Conservation (phyloP, 2,329 filamentous ascomycete species). For the Aspergillus flavus region DNA sequence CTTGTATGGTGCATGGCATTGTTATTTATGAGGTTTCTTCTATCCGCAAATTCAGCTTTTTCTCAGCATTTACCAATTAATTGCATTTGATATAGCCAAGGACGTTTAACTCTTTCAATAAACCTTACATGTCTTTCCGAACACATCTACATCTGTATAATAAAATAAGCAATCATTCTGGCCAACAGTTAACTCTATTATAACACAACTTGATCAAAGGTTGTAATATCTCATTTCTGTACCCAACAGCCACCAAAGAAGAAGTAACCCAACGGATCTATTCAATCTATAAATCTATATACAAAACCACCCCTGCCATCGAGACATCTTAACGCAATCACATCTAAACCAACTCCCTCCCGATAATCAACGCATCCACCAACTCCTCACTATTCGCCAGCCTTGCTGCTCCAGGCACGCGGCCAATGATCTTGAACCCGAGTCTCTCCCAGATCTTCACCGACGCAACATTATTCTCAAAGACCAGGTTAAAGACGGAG, state of each 20-base stretch:
- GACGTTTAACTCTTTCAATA: background rate
- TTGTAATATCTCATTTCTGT: too few relatives aligned
- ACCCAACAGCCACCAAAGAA: too few relatives aligned
- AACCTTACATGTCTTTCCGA: background rate
- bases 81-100: background rate
- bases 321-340: background rate
- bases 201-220: background rate
- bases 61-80: background rate
- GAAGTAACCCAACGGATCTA: background rate
- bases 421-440: constrained; percentile 41
- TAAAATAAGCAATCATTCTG: too few relatives aligned
- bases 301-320: background rate
- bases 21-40: background rate
- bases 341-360: constrained; percentile 30
- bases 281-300: constrained; percentile 6
- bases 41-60: background rate
- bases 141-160: too few relatives aligned
- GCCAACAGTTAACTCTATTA: background rate
- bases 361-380: constrained; percentile 45
- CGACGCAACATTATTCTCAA: constrained; percentile 43
- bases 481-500: constrained; percentile 46
- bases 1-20: constrained; percentile 2
- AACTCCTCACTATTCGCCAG: constrained; percentile 39
- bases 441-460: constrained; percentile 43
- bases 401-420: constrained; percentile 39